Conservation (phyloP, 106 monocot genomes). For the Dendrobium huoshanense region DNA sequence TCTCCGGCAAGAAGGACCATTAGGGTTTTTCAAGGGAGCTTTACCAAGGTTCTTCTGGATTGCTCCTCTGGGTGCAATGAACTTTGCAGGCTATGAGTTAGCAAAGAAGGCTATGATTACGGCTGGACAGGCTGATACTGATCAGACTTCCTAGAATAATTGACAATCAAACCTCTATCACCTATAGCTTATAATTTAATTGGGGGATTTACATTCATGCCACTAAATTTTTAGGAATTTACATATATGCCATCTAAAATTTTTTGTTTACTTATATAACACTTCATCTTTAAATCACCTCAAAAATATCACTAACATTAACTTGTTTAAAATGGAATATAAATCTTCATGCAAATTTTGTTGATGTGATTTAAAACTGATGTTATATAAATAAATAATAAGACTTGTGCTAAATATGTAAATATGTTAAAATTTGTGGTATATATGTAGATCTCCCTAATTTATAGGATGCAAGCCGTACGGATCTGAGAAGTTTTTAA, state of each 20-base stretch:
- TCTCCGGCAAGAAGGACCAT: slow-evolving; percentile 73
- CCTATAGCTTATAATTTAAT: neutral
- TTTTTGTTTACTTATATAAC: too few species aligned
- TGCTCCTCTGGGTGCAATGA: slow-evolving; percentile 98
- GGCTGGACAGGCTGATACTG: slow-evolving; percentile 8
- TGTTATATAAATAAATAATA: too few species aligned
- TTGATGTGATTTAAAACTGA: too few species aligned
- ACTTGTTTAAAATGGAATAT: too few species aligned
- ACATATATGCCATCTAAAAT: too few species aligned
- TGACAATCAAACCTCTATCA: neutral
- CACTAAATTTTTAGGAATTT: too few species aligned
- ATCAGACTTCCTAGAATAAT: neutral
- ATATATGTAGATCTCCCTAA: too few species aligned
- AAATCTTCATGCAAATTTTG: too few species aligned
- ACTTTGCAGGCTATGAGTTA: slow-evolving; percentile 96
- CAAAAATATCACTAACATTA: too few species aligned
- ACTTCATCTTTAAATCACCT: too few species aligned
- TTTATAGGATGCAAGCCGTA: neutral
- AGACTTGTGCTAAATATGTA: too few species aligned
- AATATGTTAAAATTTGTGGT: too few species aligned
- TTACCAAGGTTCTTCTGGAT: slow-evolving; percentile 99
- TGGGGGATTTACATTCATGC: neutral
- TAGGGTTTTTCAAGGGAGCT: slow-evolving; percentile 95
- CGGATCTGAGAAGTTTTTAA: neutral
- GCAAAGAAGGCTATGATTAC: slow-evolving; percentile 96